These are phyloP conservation scores for Penicilliopsis zonata DNA, from an alignment of 495 filamentous ascomycete genomes.

Conservation along the genomic window DNA sequence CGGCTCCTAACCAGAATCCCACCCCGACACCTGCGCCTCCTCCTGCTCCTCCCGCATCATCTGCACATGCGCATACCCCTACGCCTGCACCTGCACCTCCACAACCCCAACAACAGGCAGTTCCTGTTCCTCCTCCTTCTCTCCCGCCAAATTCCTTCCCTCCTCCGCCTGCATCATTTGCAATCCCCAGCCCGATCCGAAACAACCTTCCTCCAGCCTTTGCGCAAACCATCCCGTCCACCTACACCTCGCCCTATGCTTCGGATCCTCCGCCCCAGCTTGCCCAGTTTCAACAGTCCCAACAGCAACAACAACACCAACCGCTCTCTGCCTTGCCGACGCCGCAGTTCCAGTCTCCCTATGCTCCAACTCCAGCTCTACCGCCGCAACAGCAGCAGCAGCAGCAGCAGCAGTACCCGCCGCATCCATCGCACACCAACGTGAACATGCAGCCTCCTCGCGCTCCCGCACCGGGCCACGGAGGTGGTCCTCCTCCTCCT, in stretches of 20 bases:
- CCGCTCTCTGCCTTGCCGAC: conserved; percentile 11
- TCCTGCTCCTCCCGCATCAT: conserved; percentile 7
- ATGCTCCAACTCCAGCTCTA: conserved; percentile 6
- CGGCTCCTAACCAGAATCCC: conserved; percentile 15
- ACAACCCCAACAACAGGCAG: no score
- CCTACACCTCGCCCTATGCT: conserved; percentile 32
- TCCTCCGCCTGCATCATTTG: conserved; percentile 19
- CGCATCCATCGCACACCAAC: conserved; percentile 11
- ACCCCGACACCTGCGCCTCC: conserved; percentile 11
- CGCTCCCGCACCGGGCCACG: no score
- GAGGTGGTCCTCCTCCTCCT: conserved; percentile 16
- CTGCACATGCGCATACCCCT: conserved; percentile 3
- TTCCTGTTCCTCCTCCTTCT: no score
- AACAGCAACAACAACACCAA: conserved; percentile 16
- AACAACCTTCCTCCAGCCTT: conserved; percentile 34
- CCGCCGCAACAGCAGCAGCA: conserved; percentile 14
- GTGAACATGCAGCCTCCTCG: conserved; percentile 16
- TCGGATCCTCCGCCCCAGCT: conserved; percentile 25
- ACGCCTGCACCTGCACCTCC: neutral
- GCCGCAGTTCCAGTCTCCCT: conserved; percentile 16
- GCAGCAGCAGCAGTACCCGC: conserved; percentile 13
- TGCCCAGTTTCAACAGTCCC: conserved; percentile 13
- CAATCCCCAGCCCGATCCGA: conserved; percentile 29
- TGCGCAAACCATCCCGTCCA: conserved; percentile 24
- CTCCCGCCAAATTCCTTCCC: conserved; percentile 8